A percentile compares a stretch with the other conserved stretches of the same genome.
These are phyloP conservation scores for Xylaria bambusicola DNA, from an alignment of 495 filamentous ascomycete genomes.

Conservation along the genomic window DNA sequence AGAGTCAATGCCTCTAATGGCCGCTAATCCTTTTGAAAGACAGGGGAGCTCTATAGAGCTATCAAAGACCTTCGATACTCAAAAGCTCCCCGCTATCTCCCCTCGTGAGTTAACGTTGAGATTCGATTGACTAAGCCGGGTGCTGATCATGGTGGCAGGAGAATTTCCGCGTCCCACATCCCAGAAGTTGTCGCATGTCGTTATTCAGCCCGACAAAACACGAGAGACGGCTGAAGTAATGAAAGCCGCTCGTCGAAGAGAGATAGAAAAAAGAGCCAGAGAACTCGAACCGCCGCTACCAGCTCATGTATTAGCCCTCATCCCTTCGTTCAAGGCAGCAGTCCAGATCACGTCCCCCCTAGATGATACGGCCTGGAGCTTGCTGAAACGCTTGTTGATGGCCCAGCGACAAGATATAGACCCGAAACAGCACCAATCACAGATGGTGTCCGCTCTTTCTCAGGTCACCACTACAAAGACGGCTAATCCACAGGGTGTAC, in stretches of 20 bases:
- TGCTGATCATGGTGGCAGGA: not conserved
- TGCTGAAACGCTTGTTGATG: conserved; percentile 64
- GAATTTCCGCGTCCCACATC: not conserved
- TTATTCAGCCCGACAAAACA: conserved; percentile 37
- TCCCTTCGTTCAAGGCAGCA: conserved; percentile 70
- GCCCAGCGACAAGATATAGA: conserved; percentile 63
- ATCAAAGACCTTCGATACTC: not conserved
- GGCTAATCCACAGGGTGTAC: conserved; percentile 21
- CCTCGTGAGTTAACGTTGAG: not conserved
- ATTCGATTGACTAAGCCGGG: not conserved
- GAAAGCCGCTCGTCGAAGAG: conserved; percentile 60
- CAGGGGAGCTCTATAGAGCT: not conserved
- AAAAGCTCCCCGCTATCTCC: not conserved
- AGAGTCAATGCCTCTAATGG: not conserved
- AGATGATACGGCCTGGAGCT: conserved; percentile 64
- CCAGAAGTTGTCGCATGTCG: not conserved
- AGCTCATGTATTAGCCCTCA: conserved; percentile 59
- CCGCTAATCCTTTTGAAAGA: not conserved
- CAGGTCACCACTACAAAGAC: conserved; percentile 1
- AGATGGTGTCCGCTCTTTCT: conserved; percentile 32
- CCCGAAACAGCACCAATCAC: conserved; percentile 50
- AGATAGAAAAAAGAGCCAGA: conserved; percentile 68
- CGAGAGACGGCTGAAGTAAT: conserved; percentile 52
- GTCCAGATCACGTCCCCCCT: conserved; percentile 64
- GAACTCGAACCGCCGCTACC: conserved; percentile 62